Conservation (phyloP, 208 protist species). For the Trichomonas tenax region DNA sequence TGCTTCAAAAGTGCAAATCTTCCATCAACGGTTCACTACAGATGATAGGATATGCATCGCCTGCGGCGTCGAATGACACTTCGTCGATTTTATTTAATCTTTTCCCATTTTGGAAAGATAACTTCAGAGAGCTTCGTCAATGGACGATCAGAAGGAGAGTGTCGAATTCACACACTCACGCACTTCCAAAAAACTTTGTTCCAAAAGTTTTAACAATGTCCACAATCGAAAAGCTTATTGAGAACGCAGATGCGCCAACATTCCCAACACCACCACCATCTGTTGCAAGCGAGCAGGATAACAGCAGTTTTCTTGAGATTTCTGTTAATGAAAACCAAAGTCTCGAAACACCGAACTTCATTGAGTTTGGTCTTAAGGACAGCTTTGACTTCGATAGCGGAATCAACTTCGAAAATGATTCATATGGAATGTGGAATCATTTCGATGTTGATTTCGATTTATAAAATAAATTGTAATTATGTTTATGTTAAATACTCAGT, state of each 20-base stretch:
- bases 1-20: neutral
- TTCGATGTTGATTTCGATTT: neutral
- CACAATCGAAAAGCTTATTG: neutral
- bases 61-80: neutral
- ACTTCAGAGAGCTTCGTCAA: neutral
- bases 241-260: neutral
- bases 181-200: neutral
- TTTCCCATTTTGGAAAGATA: neutral
- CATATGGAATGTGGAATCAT: neutral
- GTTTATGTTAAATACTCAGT: neutral
- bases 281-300: neutral
- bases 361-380: neutral
- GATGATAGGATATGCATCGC: neutral
- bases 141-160: neutral
- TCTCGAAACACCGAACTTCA: neutral
- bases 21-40: slow-evolving; percentile 7
- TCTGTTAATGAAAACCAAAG: neutral
- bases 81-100: neutral
- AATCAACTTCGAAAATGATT: neutral
- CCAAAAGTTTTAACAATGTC: neutral
- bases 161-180: neutral
- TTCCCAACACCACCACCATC: neutral
- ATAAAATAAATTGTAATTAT: neutral
- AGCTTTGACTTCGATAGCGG: neutral
- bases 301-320: neutral